Evolutionary conservation across 768 basidiomycete species (phyloP), one percentile per base, ranked within the genome.

Genomic region (Dioszegia aurantiaca): DNA sequence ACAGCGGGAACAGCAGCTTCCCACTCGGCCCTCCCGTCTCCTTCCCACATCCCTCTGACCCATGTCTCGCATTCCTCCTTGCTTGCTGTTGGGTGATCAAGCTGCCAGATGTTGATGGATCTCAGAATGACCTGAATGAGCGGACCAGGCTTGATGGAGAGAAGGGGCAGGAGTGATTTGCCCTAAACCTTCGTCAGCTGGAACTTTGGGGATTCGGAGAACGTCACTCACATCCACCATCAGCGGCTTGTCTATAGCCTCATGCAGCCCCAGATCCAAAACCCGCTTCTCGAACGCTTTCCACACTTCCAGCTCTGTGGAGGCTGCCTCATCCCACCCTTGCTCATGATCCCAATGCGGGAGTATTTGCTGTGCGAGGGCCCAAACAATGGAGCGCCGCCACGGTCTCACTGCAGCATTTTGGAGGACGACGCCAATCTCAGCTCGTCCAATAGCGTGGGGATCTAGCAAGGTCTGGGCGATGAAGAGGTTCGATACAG

Each of bases 21-120:
- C 70, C 70, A 72, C 36, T 61, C 57, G 26, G 23, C 57, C 42
- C 63, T 55, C 14, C 59, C 62, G 31, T 56, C 44, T 28, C 61
- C 58, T 39, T 58, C 56, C 70, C 70, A 73, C 43, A 31, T 36
- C 26, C 46, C 31, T 33, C 56, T 47, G 19, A 97, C 77, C 90
- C 90, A 95, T 12, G 72, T 72, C 27, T 79, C 72, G 70, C 90
- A 92, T 3, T 85, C 83, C 4, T 84, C 86, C 68, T 84, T 83
- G 3, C 83, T 82, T 0, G 81, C 82, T 1, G 80, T 67, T 0
- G 92, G 89, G 72, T 91, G 78, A 33, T 83, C 85, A 6, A 98
- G 80, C 67, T 92, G 90, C 93, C 92, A 98, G 59, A 86, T 83
- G 19, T 90, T 69, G 24, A 97, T 81, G 45, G 80, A 82, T n/a